Percentiles rank a stretch among this genome's conserved stretches.
These are phyloP conservation scores for Populus hybrid DNA, from an alignment of 441 rosid species.

Conservation along the genomic window DNA sequence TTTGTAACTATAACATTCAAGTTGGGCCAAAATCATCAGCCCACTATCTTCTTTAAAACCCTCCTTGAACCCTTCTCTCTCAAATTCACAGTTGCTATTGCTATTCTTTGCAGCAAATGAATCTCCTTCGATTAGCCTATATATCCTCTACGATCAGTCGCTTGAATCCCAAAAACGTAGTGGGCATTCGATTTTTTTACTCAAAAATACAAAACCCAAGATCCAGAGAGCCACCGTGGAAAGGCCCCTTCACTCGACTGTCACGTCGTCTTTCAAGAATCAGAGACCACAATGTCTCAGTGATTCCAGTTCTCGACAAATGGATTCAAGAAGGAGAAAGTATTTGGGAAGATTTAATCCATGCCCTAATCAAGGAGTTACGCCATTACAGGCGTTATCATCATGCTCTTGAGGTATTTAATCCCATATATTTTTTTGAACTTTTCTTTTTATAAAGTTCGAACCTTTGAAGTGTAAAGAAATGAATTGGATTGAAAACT, in stretches of 20 bases:
- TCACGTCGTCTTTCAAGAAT: constrained; percentile 2
- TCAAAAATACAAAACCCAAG: background rate
- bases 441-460: background rate
- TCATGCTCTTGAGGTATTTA: constrained; percentile 23
- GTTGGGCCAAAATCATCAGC: background rate
- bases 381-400: constrained; percentile 3
- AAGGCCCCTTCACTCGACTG: background rate
- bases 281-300: constrained; percentile 1
- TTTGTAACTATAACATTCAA: background rate
- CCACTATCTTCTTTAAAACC: background rate
- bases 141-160: background rate
- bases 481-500: background rate
- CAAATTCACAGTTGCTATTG: background rate
- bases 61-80: background rate
- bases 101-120: background rate
- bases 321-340: constrained; percentile 17
- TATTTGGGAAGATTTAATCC: background rate
- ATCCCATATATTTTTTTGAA: background rate
- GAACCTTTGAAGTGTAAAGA: background rate
- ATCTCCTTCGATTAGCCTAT: background rate
- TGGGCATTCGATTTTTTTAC: background rate
- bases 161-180: background rate
- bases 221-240: background rate
- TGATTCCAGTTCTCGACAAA: constrained; percentile 13
- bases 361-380: constrained; percentile 1